Evolutionary conservation across 805 yeast species (phyloP), one percentile per base, ranked within the genome.

Genomic region (Wickerhamomyces queroliae): DNA sequence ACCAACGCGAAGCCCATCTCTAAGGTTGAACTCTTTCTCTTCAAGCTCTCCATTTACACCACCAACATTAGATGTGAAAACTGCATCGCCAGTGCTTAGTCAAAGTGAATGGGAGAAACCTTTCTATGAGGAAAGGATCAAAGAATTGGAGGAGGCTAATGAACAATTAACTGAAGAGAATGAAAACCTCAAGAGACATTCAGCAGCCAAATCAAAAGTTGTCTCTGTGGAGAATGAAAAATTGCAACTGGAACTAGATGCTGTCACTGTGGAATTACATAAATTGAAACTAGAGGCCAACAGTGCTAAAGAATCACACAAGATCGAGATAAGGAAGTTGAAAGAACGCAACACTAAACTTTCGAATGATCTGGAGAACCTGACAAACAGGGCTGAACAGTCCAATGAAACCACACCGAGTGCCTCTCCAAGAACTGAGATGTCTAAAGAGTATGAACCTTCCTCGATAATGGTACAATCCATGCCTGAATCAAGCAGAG

Each of bases 1-100:
- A 41, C 25, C 40, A 26, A 26, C 39, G 9, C 10, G 26, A 27
- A 4, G 38, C 18, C 24, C 44, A 26, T 15, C 32, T 20, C 16
- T 35, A 30, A 2, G 23, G 21, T 26, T 38, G 17, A 16, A 26
- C 28, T 28, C 41, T 16, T n/a, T 33, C n/a, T 22, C 27, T 23
- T 16, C 33, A 19, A 18, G 19, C 6, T 15, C 22, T 11, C 33
- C 41, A 37, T 23, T 37, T 37, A 35, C 39, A 41, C 4, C 42
- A 34, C 24, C 43, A 39, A 22, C 37, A 41, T 10, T 20, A 37
- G 26, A 38, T 12, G 20, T n/a, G 4, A 33, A 28, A 6, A 31
- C 31, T 24, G 23, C 22, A 27, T 41, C 55, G 2, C 55, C 54
- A 16, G 40, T 41, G 2, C 15, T 46, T 29, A 39, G 40, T n/a